phyloP scores from a whole-genome alignment of 2,329 filamentous ascomycete genomes.

The Moelleriella libera region DNA sequence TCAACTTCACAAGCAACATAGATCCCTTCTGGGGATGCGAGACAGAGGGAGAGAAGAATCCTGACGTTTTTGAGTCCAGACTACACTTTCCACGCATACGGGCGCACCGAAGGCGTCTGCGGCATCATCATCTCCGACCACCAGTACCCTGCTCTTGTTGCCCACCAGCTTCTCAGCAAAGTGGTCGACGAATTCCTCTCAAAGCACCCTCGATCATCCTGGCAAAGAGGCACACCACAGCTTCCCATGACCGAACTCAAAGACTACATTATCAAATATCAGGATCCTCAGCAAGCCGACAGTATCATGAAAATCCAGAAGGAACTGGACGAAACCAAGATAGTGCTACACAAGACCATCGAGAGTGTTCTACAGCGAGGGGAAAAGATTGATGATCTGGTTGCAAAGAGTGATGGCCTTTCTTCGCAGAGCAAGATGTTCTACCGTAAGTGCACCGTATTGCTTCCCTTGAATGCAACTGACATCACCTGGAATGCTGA shows the following conservation, averaged over 20 bases:
- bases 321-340: constrained; percentile 95
- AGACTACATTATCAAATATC: constrained; percentile 61
- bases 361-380: constrained; percentile 76
- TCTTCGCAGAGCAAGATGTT: constrained; percentile 96
- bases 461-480: not conserved
- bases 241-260: constrained; percentile 60
- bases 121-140: constrained; percentile 67
- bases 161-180: constrained; percentile 77
- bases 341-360: constrained; percentile 93
- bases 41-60: not conserved
- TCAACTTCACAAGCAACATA: not conserved
- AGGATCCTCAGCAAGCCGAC: constrained; percentile 79
- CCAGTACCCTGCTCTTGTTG: constrained; percentile 63
- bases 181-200: constrained; percentile 76
- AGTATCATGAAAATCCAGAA: constrained; percentile 93
- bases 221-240: constrained; percentile 37
- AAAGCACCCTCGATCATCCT: constrained; percentile 57
- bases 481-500: constrained; percentile 1
- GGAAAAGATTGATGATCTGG: constrained; percentile 91
- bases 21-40: no score
- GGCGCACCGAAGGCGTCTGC: constrained; percentile 58
- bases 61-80: constrained; percentile 18
- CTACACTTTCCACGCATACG: constrained; percentile 68
- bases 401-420: constrained; percentile 83
- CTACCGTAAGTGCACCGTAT: constrained; percentile 49